Evolutionary conservation across 1,284 basidiomycete species (phyloP), one percentile per base, ranked within the genome.

Genomic region (Ganoderma sp.): DNA sequence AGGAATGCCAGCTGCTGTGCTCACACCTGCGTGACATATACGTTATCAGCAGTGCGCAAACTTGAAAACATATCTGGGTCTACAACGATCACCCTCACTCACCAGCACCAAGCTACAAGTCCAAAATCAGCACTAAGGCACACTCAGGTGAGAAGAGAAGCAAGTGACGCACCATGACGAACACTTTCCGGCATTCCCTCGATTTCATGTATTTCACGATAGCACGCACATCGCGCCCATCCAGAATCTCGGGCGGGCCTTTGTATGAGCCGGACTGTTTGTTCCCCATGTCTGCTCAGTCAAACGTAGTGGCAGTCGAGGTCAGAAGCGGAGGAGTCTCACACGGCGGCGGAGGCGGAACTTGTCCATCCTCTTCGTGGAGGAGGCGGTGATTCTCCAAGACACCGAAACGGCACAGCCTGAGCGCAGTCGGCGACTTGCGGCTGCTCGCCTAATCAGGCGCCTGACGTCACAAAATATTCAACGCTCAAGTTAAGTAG

Each of bases 1-100:
- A 2, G 92, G 92, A 41, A 94, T 94, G 1, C 92, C 92, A 71
- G 92, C 92, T 43, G 91, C 86, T 3, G 92, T 93, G 73, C 90
- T 92, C 43, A 93, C 84, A 58, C 91, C 91, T 93, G 66, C 28
- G 25, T 19, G 48, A 25, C 48, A 52, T 25, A 17, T n/a, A 17
- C 56, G 61, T 61, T 22, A 22, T 43, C 67, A 19, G 63, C 15
- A 10, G 37, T 6, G 7, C 2, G 19, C 25, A 15, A 41, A 9
- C 54, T 22, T 63, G 5, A 34, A 15, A 61, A 37, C 17, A 62
- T 50, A n/a, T 25, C 48, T 12, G 3, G 48, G 48, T 43, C 42
- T 25, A 52, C 41, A 43, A 14, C 83, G 5, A 9, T 34, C 28
- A 19, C 17, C 17, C 10, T 19, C 15, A 60, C 58, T 60, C 22